Base-by-base conservation (phyloP, 768 basidiomycete species). In the Leccinum broughii region DNA sequence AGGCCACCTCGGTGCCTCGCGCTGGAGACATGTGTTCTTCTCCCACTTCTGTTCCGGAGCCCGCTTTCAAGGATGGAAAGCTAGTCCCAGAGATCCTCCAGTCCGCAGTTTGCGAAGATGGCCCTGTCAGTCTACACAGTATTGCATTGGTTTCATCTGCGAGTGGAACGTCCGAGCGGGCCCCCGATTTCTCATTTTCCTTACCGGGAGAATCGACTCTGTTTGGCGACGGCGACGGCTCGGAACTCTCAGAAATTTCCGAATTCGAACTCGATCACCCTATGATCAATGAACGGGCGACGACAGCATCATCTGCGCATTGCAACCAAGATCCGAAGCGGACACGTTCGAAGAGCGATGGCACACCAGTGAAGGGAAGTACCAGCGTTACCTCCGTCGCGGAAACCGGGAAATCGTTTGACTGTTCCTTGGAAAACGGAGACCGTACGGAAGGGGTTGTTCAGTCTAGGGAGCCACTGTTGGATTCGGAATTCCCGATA, bases 201-300 rank as follows among this genome's bases (percentile, higher is more conserved):
- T 28, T 41, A 35, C 57, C 15, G 3, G 52, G 44, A 13, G 51
- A 61, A 35, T 67, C 37, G 15, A 55, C 46, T 3, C 50, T 61
- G n/a, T 66, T 68, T 62, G 67, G 59, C 20, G 60, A 57, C 55
- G 37, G 48, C 52, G 67, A 75, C 26, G 70, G 7, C 4, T n/a
- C n/a, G 41, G 41, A 68, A 24, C 58, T 72, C 28, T 77, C 76
- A 28, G 73, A 77, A 51, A 65, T 77, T 59, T 77, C 76, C 17
- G 70, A 76, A 41, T 65, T 72, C 51, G 68, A 68, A 55, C 20
- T 54, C 10, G 59, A 72, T 44, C 11, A 44, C 20, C 35, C 41
- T 28, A 10, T 10, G 7, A 4, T 48, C 24, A 41, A 34, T 34
- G 49, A 57, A 20, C 53, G 14, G 24, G 11, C 6, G 30, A 39